Conservation (phyloP, 306 rosid species). For the Lotus japonicus region DNA sequence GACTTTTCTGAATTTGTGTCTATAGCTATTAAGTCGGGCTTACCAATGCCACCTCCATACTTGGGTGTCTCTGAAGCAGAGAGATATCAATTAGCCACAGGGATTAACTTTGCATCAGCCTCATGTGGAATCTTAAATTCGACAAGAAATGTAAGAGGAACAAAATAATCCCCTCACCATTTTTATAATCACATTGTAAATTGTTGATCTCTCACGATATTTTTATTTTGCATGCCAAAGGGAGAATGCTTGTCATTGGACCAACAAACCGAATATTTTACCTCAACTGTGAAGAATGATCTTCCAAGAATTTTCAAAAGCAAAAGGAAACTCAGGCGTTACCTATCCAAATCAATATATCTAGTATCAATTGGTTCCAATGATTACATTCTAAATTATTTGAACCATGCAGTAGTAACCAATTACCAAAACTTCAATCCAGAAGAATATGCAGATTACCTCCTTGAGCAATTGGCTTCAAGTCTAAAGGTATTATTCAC, state of each 20-base stretch:
- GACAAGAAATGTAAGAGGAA: background rate
- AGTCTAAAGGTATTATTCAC: background rate
- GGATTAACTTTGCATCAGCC: background rate
- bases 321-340: background rate
- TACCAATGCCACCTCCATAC: constrained; percentile 10
- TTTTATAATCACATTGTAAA: background rate
- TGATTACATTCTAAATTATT: constrained; percentile 20
- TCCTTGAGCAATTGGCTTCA: background rate
- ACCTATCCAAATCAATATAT: constrained; percentile 15
- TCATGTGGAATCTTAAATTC: constrained; percentile 4
- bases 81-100: background rate
- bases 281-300: constrained; percentile 20
- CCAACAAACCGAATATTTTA: constrained; percentile 22
- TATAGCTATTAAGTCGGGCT: background rate
- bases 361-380: constrained; percentile 2
- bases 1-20: background rate
- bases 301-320: background rate
- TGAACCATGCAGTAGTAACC: background rate
- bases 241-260: constrained; percentile 19
- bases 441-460: constrained; percentile 11
- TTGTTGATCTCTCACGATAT: background rate
- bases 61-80: background rate
- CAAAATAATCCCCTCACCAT: background rate
- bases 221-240: background rate
- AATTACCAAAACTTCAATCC: background rate